Conservation (phyloP, 208 protist species). For the Herpetomonas tarakana region DNA sequence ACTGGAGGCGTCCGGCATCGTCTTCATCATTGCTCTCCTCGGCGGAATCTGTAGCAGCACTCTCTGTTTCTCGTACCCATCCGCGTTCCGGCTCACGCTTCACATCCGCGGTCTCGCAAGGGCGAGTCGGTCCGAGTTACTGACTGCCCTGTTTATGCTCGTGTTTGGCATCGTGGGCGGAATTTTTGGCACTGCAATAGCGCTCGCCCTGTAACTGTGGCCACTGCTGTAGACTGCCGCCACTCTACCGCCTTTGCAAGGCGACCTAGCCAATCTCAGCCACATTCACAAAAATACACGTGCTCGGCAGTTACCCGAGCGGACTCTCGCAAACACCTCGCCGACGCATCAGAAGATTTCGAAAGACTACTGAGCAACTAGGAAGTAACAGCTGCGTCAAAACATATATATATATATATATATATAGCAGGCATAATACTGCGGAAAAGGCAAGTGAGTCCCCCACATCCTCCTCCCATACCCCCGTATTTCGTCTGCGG, state of each 20-base stretch:
- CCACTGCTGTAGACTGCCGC: constrained; percentile 30
- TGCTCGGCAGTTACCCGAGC: too few relatives aligned
- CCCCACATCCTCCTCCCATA: too few relatives aligned
- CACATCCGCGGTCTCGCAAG: constrained; percentile 41
- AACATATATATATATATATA: too few relatives aligned
- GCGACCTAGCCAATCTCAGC: too few relatives aligned
- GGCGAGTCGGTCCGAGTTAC: constrained; percentile 22
- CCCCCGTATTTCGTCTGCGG: too few relatives aligned
- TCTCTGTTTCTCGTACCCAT: constrained; percentile 66
- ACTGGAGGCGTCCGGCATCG: constrained; percentile 41
- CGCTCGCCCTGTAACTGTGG: constrained; percentile 23
- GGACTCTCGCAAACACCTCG: too few relatives aligned
- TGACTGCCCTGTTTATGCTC: constrained; percentile 37
- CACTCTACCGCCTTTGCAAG: too few relatives aligned
- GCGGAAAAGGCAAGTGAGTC: too few relatives aligned
- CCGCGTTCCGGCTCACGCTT: constrained; percentile 49
- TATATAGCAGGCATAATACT: too few relatives aligned
- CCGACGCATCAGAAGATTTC: too few relatives aligned
- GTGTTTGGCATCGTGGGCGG: constrained; percentile 40
- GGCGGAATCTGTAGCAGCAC: constrained; percentile 68
- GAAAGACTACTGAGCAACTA: too few relatives aligned
- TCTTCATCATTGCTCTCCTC: constrained; percentile 65
- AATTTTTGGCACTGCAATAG: constrained; percentile 32
- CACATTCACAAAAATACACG: background rate
- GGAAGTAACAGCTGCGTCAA: too few relatives aligned